A percentile compares a stretch with the other conserved stretches of the same genome.
Conservation (phyloP, 1,284 basidiomycete genomes). For the Apiotrichum veenhuisii region DNA sequence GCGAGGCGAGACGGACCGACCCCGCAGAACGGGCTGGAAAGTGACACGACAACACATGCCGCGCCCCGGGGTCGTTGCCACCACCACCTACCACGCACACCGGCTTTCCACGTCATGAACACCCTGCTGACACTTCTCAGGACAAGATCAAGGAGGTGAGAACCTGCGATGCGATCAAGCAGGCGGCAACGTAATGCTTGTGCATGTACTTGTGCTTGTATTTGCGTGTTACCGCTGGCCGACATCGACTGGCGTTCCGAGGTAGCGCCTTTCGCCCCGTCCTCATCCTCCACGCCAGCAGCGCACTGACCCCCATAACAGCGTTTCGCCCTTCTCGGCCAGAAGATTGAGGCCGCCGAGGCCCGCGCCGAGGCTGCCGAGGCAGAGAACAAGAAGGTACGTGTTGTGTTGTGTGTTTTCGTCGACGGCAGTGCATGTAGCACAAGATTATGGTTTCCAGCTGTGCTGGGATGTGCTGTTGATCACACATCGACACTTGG, state of each 20-base stretch:
- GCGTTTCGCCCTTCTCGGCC: conserved; percentile 64
- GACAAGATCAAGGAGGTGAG: conserved; percentile 58
- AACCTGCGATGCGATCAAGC: background rate
- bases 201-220: background rate
- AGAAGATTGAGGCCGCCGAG: conserved; percentile 79
- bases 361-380: conserved; percentile 78
- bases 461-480: too few relatives aligned
- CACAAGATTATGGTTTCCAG: too few relatives aligned
- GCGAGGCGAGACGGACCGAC: too few relatives aligned
- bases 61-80: too few relatives aligned
- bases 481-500: background rate
- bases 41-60: background rate
- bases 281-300: background rate
- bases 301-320: conserved; percentile 24
- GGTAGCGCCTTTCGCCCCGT: too few relatives aligned
- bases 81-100: background rate
- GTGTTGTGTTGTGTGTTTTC: conserved; percentile 4
- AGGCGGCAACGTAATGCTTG: background rate
- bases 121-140: conserved; percentile 28
- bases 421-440: background rate
- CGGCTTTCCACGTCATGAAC: background rate
- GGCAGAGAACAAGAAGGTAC: conserved; percentile 67
- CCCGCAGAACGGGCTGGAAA: too few relatives aligned
- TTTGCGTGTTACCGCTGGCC: too few relatives aligned
- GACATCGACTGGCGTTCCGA: too few relatives aligned